Percentiles rank a stretch among this genome's conserved stretches.
Conservation (phyloP, 768 basidiomycete species). For the Saitozyma podzolica region DNA sequence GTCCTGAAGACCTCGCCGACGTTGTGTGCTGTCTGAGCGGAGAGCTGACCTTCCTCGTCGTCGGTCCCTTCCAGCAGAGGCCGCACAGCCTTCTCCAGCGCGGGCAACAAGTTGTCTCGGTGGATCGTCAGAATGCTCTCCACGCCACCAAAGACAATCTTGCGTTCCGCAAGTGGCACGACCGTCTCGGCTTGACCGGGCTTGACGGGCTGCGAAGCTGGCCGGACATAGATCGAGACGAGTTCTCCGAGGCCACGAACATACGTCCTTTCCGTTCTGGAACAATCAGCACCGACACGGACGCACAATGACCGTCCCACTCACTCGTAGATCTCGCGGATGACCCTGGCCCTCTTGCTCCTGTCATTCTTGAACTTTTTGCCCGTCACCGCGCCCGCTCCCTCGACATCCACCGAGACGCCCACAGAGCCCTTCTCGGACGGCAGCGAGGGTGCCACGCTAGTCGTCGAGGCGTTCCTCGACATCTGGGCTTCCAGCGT, state of each 20-base stretch:
- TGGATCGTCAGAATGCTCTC: slow-evolving; percentile 91
- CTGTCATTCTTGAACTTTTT: slow-evolving; percentile 91
- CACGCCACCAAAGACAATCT: slow-evolving; percentile 85
- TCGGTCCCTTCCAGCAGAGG: slow-evolving; percentile 64
- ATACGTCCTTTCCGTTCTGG: slow-evolving; percentile 89
- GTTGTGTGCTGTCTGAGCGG: slow-evolving; percentile 70
- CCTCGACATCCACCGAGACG: slow-evolving; percentile 8
- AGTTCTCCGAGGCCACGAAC: slow-evolving; percentile 91
- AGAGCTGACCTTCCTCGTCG: slow-evolving; percentile 72
- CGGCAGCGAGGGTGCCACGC: slow-evolving; percentile 5
- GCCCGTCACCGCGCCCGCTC: slow-evolving; percentile 16
- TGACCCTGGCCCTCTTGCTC: slow-evolving; percentile 73
- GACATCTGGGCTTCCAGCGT: slow-evolving; percentile 22
- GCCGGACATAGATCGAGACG: slow-evolving; percentile 91
- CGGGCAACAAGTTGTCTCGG: slow-evolving; percentile 85
- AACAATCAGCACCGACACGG: slow-evolving; percentile 18
- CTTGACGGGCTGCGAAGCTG: slow-evolving; percentile 69
- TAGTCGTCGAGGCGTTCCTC: slow-evolving; percentile 12
- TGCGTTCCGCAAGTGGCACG: slow-evolving; percentile 80
- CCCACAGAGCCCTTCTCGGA: slow-evolving; percentile 11
- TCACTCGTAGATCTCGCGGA: slow-evolving; percentile 88
- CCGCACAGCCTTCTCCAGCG: slow-evolving; percentile 73
- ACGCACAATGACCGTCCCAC: slow-evolving; percentile 47
- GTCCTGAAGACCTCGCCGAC: slow-evolving; percentile 87
- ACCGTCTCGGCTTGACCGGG: slow-evolving; percentile 75